A percentile compares a stretch with the other conserved stretches of the same genome.
Evolutionary conservation across 371 early-diverging fungal genomes (phyloP).

Genomic region (Mortierella sp.): DNA sequence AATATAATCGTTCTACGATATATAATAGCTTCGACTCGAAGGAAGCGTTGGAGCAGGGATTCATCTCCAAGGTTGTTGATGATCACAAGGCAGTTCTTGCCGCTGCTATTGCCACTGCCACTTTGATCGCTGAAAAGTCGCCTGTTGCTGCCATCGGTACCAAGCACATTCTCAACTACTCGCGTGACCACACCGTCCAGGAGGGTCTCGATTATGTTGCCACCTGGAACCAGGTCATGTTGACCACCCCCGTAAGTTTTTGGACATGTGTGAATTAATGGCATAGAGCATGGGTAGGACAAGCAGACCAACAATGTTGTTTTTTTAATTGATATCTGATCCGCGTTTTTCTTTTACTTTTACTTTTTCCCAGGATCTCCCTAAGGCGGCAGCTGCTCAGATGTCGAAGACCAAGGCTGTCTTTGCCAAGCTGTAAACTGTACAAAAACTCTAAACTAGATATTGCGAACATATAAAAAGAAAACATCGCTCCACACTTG

Average conservation of each 20-base stretch:
- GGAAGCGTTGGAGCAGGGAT: conserved; percentile 87
- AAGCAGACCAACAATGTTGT: neutral
- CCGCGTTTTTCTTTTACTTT: neutral
- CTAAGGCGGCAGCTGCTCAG: conserved; percentile 37
- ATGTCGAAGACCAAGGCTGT: conserved; percentile 53
- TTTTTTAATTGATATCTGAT: neutral
- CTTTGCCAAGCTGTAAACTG: conserved; percentile 56
- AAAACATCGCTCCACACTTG: too few species aligned
- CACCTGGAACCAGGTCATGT: conserved; percentile 91
- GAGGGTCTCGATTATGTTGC: conserved; percentile 92
- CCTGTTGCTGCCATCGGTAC: conserved; percentile 92
- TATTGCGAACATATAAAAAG: too few species aligned
- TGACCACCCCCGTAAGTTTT: conserved; percentile 75
- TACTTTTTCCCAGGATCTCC: conserved; percentile 46
- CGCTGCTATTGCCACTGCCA: conserved; percentile 81
- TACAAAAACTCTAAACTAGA: neutral
- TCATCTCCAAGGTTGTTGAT: conserved; percentile 81
- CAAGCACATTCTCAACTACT: conserved; percentile 91
- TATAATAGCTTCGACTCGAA: conserved; percentile 68
- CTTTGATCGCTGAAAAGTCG: conserved; percentile 87
- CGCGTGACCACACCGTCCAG: conserved; percentile 90
- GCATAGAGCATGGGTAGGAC: neutral
- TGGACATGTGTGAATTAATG: neutral
- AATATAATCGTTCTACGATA: neutral
- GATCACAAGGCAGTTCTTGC: conserved; percentile 68